These are phyloP conservation scores for Trichoderma guizhouense DNA, from an alignment of 2,329 filamentous ascomycete species.

Conservation along the genomic window DNA sequence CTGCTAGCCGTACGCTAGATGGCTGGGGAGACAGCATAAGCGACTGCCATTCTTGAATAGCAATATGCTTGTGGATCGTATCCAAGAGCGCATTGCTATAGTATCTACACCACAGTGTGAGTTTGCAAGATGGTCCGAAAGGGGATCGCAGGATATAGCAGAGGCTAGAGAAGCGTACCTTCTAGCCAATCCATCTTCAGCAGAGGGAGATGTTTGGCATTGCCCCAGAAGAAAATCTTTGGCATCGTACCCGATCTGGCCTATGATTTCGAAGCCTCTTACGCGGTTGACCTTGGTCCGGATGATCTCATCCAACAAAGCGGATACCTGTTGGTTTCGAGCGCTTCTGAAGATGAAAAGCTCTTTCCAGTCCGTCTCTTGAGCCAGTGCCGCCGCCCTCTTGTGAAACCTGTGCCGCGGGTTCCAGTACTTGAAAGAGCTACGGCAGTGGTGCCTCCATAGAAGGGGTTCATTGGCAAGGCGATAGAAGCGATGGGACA, in stretches of 20 bases:
- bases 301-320: conserved; percentile 65
- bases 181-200: conserved; percentile 73
- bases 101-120: conserved; percentile 51
- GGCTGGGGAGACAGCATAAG: conserved; percentile 25
- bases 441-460: conserved; percentile 74
- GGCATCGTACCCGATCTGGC: conserved; percentile 74
- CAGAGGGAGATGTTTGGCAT: conserved; percentile 54
- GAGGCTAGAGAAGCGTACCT: conserved; percentile 40
- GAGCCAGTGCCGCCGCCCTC: conserved; percentile 52
- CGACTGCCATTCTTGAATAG: conserved; percentile 71
- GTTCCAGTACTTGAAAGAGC: conserved; percentile 73
- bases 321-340: conserved; percentile 50
- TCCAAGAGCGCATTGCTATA: conserved; percentile 72
- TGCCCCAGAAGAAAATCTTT: conserved; percentile 79
- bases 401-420: conserved; percentile 55
- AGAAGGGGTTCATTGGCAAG: conserved; percentile 70
- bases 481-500: conserved; percentile 61
- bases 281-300: conserved; percentile 67
- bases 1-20: conserved; percentile 37
- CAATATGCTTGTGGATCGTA: conserved; percentile 75
- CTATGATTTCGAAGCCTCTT: conserved; percentile 66
- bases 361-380: conserved; percentile 68
- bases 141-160: neutral
- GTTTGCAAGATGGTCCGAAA: neutral
- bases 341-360: conserved; percentile 58